These are phyloP conservation scores for Phalaenopsis equestris DNA, from an alignment of 106 monocot species.

Conservation along the genomic window DNA sequence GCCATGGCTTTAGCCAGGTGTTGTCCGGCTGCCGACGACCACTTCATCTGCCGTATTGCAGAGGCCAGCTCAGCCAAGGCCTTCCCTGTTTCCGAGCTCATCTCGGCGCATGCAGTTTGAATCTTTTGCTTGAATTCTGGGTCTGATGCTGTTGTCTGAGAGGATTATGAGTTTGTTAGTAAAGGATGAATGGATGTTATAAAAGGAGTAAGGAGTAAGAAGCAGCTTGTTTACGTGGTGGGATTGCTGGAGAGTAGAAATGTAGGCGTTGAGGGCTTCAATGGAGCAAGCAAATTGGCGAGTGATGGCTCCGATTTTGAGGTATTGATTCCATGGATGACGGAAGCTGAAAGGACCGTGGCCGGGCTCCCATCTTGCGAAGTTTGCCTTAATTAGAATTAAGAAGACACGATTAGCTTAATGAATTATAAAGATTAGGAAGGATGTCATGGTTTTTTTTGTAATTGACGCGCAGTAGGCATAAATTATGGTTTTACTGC, in stretches of 20 bases:
- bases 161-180: neutral
- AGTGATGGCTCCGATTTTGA: slow-evolving; percentile 31
- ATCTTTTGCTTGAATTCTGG: slow-evolving; percentile 17
- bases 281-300: slow-evolving; percentile 48
- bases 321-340: slow-evolving; percentile 65
- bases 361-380: slow-evolving; percentile 67
- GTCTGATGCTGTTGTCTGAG: slow-evolving; percentile 8
- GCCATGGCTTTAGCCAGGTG: slow-evolving; percentile 17
- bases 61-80: slow-evolving; percentile 25
- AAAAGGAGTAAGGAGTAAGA: neutral
- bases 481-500: no score
- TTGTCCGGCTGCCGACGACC: slow-evolving; percentile 8
- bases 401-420: neutral
- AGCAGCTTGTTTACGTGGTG: neutral
- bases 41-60: slow-evolving; percentile 25
- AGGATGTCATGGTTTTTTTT: neutral
- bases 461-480: no score
- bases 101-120: slow-evolving; percentile 19
- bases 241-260: neutral
- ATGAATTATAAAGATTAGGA: neutral
- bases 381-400: slow-evolving; percentile 32
- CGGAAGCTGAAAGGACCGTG: slow-evolving; percentile 48
- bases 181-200: neutral
- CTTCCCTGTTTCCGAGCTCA: slow-evolving; percentile 22
- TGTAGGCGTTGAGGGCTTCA: slow-evolving; percentile 30